phyloP scores from a whole-genome alignment of 345 rosid genomes.

The Murraya paniculata region DNA sequence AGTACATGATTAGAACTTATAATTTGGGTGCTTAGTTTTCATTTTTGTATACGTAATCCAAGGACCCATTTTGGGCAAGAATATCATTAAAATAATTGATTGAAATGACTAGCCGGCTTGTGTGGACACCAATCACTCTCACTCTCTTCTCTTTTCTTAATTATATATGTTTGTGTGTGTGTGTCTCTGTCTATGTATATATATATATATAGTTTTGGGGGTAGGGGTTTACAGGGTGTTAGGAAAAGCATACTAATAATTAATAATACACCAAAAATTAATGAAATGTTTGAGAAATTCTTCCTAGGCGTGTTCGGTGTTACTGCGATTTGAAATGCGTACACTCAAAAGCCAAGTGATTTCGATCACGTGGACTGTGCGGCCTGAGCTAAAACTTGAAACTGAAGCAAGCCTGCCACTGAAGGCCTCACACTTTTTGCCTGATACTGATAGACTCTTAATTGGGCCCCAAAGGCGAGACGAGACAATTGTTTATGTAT shows the following conservation, averaged over 20 bases:
- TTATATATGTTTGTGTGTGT: background rate
- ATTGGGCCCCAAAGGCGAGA: too few relatives aligned
- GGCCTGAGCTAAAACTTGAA: background rate
- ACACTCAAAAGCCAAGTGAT: background rate
- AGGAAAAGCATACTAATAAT: too few relatives aligned
- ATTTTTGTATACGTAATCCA: background rate
- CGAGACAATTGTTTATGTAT: background rate
- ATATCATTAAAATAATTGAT: background rate
- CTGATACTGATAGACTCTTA: background rate
- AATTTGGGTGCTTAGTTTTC: background rate
- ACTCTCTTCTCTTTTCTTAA: background rate
- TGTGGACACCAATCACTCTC: background rate
- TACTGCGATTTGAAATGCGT: background rate
- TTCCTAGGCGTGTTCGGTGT: background rate
- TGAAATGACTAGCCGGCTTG: background rate
- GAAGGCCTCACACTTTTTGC: background rate
- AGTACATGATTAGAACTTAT: background rate
- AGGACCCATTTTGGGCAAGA: background rate
- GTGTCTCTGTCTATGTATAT: too few relatives aligned
- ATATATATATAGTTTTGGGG: too few relatives aligned
- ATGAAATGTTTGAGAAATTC: background rate
- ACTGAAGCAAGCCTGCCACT: constrained; percentile 10
- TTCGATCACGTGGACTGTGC: background rate
- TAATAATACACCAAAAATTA: background rate
- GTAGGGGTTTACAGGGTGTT: too few relatives aligned